Evolutionary conservation across 108 stramenopile species (phyloP), one percentile per base, ranked within the genome.

Genomic region (Pseudonitzschia multiseries): DNA sequence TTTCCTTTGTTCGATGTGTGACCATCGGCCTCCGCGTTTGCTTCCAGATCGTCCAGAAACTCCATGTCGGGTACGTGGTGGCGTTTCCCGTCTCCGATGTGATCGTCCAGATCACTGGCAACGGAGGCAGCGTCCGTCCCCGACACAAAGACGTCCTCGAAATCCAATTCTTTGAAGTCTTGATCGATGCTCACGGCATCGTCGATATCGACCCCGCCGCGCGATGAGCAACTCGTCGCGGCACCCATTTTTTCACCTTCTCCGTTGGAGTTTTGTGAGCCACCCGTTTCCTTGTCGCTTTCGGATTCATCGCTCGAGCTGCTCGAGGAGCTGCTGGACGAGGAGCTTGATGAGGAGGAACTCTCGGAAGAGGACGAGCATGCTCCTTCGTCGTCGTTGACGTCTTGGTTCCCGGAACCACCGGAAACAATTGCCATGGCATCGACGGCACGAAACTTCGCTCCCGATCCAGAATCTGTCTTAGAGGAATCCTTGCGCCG

Each of bases 321-420:
- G 76, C 89, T 90, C 28, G 88, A 91, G 28, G 94, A 91, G 70
- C 91, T 90, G 26, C 84, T 86, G 13, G 91, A 92, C 9, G 90
- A 91, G 52, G 84, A 84, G 66, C 88, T 89, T 46, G 79, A 79
- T 4, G 88, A 86, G 0, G 88, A 89, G 26, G 80, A 74, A 64
- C 75, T 83, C n/a, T 64, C 72, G 10, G 75, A 77, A 26, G 79
- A 74, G 12, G 73, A 74, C 44, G 68, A 69, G 8, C 24, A 65
- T 5, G 29, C 72, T 4, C 66, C 79, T n/a, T 70, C 71, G 14
- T 66, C 64, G 62, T 76, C 65, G n/a, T 57, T 51, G 57, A 33
- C 46, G 10, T 65, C 70, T 21, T 71, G 50, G 27, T 69, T 31
- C 31, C 32, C 32, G 12, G 61, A 21, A 0, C 57, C 41, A 48